Evolutionary conservation across 2,329 filamentous ascomycete species (phyloP).

Genomic region (Fusarium acutatum): DNA sequence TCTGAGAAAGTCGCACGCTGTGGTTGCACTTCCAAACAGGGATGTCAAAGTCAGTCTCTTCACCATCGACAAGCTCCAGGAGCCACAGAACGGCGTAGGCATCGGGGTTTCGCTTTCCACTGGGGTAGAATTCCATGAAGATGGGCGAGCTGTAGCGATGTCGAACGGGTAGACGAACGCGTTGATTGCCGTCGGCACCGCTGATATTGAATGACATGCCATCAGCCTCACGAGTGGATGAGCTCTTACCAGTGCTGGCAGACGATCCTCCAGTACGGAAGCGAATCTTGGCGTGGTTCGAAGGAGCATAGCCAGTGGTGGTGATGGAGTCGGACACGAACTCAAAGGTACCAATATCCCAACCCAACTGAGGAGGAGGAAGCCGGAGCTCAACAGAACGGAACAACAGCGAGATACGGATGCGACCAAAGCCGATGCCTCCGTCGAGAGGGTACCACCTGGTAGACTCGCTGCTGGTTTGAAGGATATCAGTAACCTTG

Average conservation of each 20-base stretch:
- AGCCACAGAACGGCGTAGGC: constrained; percentile 88
- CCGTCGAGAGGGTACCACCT: constrained; percentile 97
- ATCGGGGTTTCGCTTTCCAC: constrained; percentile 74
- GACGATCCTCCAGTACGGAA: constrained; percentile 86
- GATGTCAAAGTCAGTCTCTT: constrained; percentile 80
- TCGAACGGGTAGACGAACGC: constrained; percentile 84
- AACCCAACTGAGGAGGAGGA: constrained; percentile 86
- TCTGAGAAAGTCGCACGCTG: constrained; percentile 81
- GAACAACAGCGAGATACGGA: constrained; percentile 90
- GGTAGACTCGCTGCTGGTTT: constrained; percentile 85
- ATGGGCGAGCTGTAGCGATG: constrained; percentile 90
- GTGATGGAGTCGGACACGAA: constrained; percentile 78
- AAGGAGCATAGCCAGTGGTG: constrained; percentile 68
- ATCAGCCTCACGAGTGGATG: constrained; percentile 69
- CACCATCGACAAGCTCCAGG: constrained; percentile 82
- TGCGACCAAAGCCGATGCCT: constrained; percentile 88
- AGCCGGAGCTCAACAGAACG: constrained; percentile 86
- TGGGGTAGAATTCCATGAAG: constrained; percentile 83
- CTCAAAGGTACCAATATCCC: constrained; percentile 95
- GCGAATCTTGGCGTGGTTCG: constrained; percentile 77
- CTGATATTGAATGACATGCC: constrained; percentile 59
- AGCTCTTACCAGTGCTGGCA: constrained; percentile 70
- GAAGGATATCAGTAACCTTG: constrained; percentile 86
- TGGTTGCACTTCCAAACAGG: constrained; percentile 89
- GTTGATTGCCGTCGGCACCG: constrained; percentile 49